A percentile compares a stretch with the other conserved stretches of the same genome.
Conservation (phyloP, 495 filamentous ascomycete genomes). For the Opeltia flavorubescens region DNA sequence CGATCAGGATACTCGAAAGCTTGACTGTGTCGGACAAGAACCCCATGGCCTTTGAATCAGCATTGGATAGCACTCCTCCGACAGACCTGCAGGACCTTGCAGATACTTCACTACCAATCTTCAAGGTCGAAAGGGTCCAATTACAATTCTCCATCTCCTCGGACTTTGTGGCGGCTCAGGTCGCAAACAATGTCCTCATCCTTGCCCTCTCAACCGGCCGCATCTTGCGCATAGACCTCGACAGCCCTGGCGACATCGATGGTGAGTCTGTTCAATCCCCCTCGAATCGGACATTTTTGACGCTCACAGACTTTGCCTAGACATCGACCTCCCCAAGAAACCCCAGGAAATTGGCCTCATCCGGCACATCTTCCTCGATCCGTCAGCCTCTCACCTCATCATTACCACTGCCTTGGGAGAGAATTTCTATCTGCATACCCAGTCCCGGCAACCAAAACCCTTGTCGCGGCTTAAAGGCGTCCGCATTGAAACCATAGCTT, state of each 20-base stretch:
- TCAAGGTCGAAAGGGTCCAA: constrained; percentile 80
- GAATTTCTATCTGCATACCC: constrained; percentile 95
- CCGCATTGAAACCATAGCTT: constrained; percentile 74
- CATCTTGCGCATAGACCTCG: constrained; percentile 86
- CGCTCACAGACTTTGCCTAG: constrained; percentile 28
- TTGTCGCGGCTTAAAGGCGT: constrained; percentile 76
- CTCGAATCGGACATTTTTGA: constrained; percentile 7
- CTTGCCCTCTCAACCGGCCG: constrained; percentile 77
- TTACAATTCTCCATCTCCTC: constrained; percentile 82
- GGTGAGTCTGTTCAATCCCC: constrained; percentile 35
- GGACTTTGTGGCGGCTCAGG: constrained; percentile 91
- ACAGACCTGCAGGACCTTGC: constrained; percentile 40
- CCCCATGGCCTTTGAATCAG: not conserved
- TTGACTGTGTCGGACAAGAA: not conserved
- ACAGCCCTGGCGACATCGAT: constrained; percentile 88
- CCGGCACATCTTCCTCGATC: constrained; percentile 90
- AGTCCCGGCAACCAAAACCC: constrained; percentile 73
- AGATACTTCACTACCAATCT: constrained; percentile 64
- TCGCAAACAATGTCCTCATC: constrained; percentile 92
- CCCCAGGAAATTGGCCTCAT: constrained; percentile 81
- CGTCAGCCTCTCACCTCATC: constrained; percentile 85
- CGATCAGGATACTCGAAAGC: no score
- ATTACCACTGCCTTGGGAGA: constrained; percentile 84
- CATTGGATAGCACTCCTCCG: not conserved
- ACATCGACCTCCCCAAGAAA: constrained; percentile 95